A percentile compares a stretch with the other conserved stretches of the same genome.
These are phyloP conservation scores for Cryptococcus jaspeensis DNA, from an alignment of 1,284 basidiomycete genomes.

Conservation along the genomic window DNA sequence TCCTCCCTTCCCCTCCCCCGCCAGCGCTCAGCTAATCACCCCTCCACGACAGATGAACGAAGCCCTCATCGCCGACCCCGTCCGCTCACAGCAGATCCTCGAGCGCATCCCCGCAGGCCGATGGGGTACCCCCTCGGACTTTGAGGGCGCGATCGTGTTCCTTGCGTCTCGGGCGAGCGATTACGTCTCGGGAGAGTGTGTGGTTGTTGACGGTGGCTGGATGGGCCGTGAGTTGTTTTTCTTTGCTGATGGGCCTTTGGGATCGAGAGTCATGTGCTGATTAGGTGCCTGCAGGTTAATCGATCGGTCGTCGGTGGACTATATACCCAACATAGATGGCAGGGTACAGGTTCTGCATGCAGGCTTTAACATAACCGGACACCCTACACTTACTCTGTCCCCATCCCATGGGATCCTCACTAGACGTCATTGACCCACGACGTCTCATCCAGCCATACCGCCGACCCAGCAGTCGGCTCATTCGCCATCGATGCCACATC, in stretches of 20 bases:
- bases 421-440: no score
- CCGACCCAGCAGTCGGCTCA: no score
- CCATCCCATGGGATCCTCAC: no score
- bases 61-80: constrained; percentile 49
- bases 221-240: constrained; percentile 33
- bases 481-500: no score
- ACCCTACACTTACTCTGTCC: no score
- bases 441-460: no score
- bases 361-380: no score
- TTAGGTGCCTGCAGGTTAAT: no score
- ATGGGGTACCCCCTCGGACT: constrained; percentile 86
- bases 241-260: no score
- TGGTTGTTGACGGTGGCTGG: constrained; percentile 53
- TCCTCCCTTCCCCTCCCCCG: neutral
- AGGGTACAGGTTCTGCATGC: no score
- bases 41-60: constrained; percentile 44
- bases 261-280: no score
- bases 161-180: constrained; percentile 80
- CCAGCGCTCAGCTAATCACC: neutral
- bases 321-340: neutral
- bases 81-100: constrained; percentile 73
- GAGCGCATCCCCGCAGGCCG: constrained; percentile 88
- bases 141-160: constrained; percentile 87
- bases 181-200: constrained; percentile 81
- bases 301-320: neutral